phyloP scores from a whole-genome alignment of 2,329 filamentous ascomycete genomes.

The Fonsecaea pugnacius region DNA sequence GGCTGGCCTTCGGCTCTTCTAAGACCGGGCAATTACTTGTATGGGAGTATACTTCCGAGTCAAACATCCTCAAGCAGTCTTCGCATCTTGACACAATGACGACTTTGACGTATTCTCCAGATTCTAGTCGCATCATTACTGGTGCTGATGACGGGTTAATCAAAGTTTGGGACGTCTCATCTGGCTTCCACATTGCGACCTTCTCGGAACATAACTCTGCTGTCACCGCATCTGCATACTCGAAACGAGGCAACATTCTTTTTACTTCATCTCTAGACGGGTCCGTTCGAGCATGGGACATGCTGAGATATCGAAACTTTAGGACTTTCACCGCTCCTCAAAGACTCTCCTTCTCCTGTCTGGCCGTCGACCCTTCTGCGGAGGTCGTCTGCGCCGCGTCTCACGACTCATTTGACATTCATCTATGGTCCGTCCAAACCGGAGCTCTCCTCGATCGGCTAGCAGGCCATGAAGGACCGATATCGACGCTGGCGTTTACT shows the following conservation, averaged over 20 bases:
- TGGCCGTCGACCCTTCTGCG: constrained; percentile 95
- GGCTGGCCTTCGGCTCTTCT: constrained; percentile 95
- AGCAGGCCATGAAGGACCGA: constrained; percentile 89
- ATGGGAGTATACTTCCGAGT: constrained; percentile 99
- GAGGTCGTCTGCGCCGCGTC: constrained; percentile 96
- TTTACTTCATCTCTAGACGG: constrained; percentile 96
- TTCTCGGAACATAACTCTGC: constrained; percentile 96
- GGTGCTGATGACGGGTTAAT: constrained; percentile 96
- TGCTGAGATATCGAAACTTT: constrained; percentile 95
- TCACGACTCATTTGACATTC: constrained; percentile 93
- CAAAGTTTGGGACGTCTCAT: constrained; percentile 96
- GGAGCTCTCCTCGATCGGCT: constrained; percentile 91
- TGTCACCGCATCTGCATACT: constrained; percentile 90
- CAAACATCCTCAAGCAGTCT: constrained; percentile 97
- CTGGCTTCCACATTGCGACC: constrained; percentile 96
- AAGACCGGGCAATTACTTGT: constrained; percentile 95
- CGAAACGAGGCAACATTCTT: constrained; percentile 90
- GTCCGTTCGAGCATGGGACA: constrained; percentile 92
- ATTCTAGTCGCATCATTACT: constrained; percentile 90
- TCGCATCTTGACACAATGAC: constrained; percentile 98
- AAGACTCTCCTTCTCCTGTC: constrained; percentile 85
- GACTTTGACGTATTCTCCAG: constrained; percentile 86
- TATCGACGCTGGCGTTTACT: constrained; percentile 85
- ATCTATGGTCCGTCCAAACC: constrained; percentile 98
- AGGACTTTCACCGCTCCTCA: constrained; percentile 94